Percentiles rank a stretch among this genome's conserved stretches.
Conservation (phyloP, 306 rosid genomes). For the Corylus heterophylla region DNA sequence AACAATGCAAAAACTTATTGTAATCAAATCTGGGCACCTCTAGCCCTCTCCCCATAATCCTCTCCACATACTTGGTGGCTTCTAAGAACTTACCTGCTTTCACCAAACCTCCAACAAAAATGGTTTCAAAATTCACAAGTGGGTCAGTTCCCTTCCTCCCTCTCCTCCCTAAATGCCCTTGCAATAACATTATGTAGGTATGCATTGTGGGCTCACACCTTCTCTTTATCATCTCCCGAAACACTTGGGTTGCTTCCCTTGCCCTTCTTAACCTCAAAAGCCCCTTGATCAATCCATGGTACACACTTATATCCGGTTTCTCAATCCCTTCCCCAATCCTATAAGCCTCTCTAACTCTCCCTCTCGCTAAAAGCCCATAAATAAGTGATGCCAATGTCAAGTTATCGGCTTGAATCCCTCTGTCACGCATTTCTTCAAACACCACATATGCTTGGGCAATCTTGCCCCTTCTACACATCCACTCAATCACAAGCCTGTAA, state of each 20-base stretch:
- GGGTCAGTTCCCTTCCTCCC: slow-evolving; percentile 73
- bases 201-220: slow-evolving; percentile 53
- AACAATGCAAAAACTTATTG: slow-evolving; percentile 68
- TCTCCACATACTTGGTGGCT: slow-evolving; percentile 82
- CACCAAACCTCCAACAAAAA: slow-evolving; percentile 41
- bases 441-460: slow-evolving; percentile 39
- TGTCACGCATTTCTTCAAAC: slow-evolving; percentile 72
- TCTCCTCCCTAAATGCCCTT: slow-evolving; percentile 67
- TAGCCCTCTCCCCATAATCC: slow-evolving; percentile 59
- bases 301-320: slow-evolving; percentile 46
- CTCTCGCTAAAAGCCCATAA: slow-evolving; percentile 61
- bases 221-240: slow-evolving; percentile 64
- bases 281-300: slow-evolving; percentile 75
- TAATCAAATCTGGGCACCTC: slow-evolving; percentile 92
- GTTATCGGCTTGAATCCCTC: slow-evolving; percentile 53
- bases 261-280: slow-evolving; percentile 65
- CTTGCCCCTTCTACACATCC: slow-evolving; percentile 73
- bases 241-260: slow-evolving; percentile 76
- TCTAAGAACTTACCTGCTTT: slow-evolving; percentile 50
- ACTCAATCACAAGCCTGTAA: slow-evolving; percentile 57
- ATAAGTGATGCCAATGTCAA: slow-evolving; percentile 40
- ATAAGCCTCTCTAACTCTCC: slow-evolving; percentile 61
- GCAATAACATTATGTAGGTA: slow-evolving; percentile 65
- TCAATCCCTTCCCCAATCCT: slow-evolving; percentile 29
- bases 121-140: slow-evolving; percentile 69